phyloP scores from a whole-genome alignment of 768 basidiomycete genomes.

The Crepidotus variabilis region DNA sequence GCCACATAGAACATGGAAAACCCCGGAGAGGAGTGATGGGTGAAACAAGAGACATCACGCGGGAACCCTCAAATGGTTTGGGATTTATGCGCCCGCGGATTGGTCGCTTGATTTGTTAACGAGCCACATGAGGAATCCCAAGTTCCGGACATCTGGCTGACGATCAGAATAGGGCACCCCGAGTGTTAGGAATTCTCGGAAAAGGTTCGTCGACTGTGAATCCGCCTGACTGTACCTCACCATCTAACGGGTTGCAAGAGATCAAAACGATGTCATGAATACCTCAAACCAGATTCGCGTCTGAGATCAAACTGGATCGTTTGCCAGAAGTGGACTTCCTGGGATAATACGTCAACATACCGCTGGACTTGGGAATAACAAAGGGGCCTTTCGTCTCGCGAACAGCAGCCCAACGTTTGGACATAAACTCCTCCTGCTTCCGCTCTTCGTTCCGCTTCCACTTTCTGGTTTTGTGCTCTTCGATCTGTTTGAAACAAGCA shows the following conservation, averaged over 20 bases:
- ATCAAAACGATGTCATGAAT: slow-evolving; percentile 40
- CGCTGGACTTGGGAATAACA: slow-evolving; percentile 33
- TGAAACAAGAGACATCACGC: slow-evolving; percentile 36
- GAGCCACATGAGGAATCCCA: slow-evolving; percentile 47
- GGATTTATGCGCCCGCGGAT: slow-evolving; percentile 32
- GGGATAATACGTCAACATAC: slow-evolving; percentile 45
- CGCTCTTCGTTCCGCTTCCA: slow-evolving; percentile 40
- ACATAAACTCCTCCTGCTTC: slow-evolving; percentile 34
- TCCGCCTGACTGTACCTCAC: slow-evolving; percentile 42
- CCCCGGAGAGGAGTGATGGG: slow-evolving; percentile 24
- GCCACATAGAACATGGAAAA: slow-evolving; percentile 28
- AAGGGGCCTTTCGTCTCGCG: slow-evolving; percentile 30
- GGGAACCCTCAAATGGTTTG: slow-evolving; percentile 25
- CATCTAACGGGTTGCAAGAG: slow-evolving; percentile 37
- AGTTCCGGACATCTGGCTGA: slow-evolving; percentile 41
- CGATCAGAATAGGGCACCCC: slow-evolving; percentile 34
- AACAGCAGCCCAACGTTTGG: slow-evolving; percentile 31
- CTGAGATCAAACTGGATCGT: slow-evolving; percentile 39
- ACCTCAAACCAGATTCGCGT: slow-evolving; percentile 40
- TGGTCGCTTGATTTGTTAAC: slow-evolving; percentile 34
- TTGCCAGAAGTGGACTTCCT: slow-evolving; percentile 32
- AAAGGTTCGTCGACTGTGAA: slow-evolving; percentile 41
- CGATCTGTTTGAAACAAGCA: slow-evolving; percentile 39
- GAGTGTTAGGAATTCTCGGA: slow-evolving; percentile 36
- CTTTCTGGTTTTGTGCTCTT: slow-evolving; percentile 17